These are phyloP conservation scores for Lentinula edodes DNA, from an alignment of 768 basidiomycete species.

Conservation along the genomic window DNA sequence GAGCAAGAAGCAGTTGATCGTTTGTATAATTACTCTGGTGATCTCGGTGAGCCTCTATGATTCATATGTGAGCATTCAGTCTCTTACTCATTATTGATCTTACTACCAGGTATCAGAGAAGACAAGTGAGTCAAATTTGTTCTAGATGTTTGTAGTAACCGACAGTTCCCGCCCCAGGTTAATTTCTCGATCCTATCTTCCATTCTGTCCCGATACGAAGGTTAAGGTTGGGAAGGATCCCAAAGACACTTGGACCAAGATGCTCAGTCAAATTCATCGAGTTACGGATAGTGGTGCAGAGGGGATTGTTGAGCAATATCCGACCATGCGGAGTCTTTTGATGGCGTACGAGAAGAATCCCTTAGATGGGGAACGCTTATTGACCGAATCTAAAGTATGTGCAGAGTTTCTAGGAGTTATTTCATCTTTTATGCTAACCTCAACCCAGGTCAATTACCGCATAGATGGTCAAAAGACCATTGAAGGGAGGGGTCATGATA, in stretches of 20 bases:
- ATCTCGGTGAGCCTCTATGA: not conserved
- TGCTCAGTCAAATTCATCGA: not conserved
- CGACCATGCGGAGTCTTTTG: not conserved
- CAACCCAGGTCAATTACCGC: not conserved
- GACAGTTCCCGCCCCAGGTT: not conserved
- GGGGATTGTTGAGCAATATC: not conserved
- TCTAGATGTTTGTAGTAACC: not conserved
- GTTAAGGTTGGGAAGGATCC: not conserved
- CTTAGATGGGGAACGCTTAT: not conserved
- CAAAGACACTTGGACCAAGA: not conserved
- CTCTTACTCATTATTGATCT: no score
- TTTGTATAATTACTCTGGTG: not conserved
- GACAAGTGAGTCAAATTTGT: not conserved
- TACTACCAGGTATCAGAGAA: not conserved
- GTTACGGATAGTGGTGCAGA: not conserved
- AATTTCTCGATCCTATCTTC: not conserved
- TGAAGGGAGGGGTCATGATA: not conserved
- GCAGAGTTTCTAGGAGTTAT: not conserved
- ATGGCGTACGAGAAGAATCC: not conserved
- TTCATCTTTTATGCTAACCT: not conserved
- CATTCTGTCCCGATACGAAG: constrained; percentile 1
- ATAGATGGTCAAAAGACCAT: not conserved
- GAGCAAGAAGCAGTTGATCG: not conserved
- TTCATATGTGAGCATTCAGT: no score
- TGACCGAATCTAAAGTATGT: not conserved